A percentile compares a stretch with the other conserved stretches of the same genome.
These are phyloP conservation scores for Trichoderma citrinoviride DNA, from an alignment of 2,329 filamentous ascomycete genomes.

Conservation along the genomic window DNA sequence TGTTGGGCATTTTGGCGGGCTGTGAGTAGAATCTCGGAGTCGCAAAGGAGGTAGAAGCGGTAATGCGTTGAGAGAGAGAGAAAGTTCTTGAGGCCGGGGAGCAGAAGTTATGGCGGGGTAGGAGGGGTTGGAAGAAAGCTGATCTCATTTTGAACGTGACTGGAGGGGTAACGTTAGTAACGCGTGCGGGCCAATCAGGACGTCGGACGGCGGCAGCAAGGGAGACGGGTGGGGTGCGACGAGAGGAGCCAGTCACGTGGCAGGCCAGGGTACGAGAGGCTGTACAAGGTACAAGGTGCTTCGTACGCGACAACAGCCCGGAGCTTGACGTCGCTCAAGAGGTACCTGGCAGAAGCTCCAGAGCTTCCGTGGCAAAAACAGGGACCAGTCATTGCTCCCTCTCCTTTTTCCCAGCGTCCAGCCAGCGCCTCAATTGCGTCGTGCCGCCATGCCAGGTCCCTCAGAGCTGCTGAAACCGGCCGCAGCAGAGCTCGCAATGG, in stretches of 20 bases:
- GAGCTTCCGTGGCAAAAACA: neutral
- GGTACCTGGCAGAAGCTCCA: neutral
- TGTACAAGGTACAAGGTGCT: too few species aligned
- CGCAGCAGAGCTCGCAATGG: neutral
- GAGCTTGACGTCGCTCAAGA: conserved; percentile 9
- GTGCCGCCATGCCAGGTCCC: too few species aligned
- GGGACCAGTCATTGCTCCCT: neutral
- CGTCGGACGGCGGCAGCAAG: conserved; percentile 8
- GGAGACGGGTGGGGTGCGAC: conserved; percentile 25
- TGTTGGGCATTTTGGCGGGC: conserved; percentile 66
- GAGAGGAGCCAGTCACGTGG: conserved; percentile 33
- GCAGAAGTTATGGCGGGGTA: conserved; percentile 46
- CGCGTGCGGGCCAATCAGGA: conserved; percentile 31
- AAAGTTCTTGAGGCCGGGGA: conserved; percentile 42
- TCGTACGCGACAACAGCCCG: neutral
- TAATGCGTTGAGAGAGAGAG: conserved; percentile 42
- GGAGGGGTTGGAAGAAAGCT: conserved; percentile 46
- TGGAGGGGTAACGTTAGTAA: conserved; percentile 45
- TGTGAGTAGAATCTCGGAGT: conserved; percentile 51
- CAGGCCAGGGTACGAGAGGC: conserved; percentile 1
- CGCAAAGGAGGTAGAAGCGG: conserved; percentile 39
- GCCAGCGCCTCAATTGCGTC: too few species aligned
- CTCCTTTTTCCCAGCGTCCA: too few species aligned
- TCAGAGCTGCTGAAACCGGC: neutral
- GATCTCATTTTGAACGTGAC: conserved; percentile 45